Conservation (phyloP, 1,139 yeast genomes). For the Sugiyamaella paludigena region DNA sequence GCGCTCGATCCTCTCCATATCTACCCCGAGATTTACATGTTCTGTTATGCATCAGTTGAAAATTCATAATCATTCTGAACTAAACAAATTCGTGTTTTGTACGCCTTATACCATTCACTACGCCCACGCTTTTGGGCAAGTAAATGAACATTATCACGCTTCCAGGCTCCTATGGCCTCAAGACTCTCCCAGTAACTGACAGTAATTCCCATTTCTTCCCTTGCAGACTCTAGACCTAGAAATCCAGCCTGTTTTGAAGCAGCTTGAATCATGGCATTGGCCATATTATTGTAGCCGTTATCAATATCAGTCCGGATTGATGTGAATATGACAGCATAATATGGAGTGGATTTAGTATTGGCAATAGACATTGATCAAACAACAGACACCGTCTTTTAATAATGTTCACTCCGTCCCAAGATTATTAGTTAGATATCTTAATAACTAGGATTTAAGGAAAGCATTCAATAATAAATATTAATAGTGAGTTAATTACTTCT, state of each 20-base stretch:
- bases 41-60: no score
- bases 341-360: slow-evolving; percentile 1
- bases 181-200: slow-evolving; percentile 2
- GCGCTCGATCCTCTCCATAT: no score
- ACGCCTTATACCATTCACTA: slow-evolving; percentile 1
- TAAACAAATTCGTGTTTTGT: neutral
- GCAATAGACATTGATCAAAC: neutral
- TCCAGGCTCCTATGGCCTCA: slow-evolving; percentile 4
- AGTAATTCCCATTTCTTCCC: neutral
- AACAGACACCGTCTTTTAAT: no score
- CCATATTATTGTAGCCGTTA: neutral
- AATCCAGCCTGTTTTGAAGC: slow-evolving; percentile 3
- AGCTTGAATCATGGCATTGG: neutral
- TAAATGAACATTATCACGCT: neutral
- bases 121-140: slow-evolving; percentile 2
- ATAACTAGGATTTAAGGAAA: no score
- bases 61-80: slow-evolving; percentile 1
- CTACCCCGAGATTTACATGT: no score
- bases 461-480: no score
- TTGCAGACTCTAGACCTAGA: neutral
- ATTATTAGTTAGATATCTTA: no score
- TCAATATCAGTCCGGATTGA: neutral
- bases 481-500: no score
- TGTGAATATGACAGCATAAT: slow-evolving; percentile 6
- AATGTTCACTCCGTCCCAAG: no score